These are phyloP conservation scores for Candida nitratophila DNA, from an alignment of 805 yeast species.

Conservation along the genomic window DNA sequence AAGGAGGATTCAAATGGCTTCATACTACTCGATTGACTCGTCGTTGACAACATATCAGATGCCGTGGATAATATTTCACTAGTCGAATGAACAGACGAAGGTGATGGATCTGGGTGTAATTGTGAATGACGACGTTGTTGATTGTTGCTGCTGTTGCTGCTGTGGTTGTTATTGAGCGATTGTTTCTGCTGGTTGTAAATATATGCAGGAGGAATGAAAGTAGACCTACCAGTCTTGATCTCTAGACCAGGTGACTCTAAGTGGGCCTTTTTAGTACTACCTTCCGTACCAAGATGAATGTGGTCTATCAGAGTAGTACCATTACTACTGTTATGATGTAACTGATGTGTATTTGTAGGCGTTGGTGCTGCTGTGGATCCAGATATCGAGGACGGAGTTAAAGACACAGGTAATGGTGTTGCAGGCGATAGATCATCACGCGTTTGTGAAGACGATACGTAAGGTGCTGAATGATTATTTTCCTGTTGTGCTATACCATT, in stretches of 20 bases:
- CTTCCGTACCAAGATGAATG: no score
- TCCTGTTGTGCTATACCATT: no score
- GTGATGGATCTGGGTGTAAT: neutral
- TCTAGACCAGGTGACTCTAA: neutral
- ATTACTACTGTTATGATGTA: neutral
- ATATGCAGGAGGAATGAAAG: neutral
- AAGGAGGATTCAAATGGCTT: slow-evolving; percentile 23
- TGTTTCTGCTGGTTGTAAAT: neutral
- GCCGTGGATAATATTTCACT: slow-evolving; percentile 1
- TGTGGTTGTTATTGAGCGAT: neutral
- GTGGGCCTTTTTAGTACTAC: neutral
- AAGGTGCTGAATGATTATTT: no score
- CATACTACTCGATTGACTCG: neutral
- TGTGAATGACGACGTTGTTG: neutral
- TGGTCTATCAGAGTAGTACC: no score
- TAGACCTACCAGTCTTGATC: neutral
- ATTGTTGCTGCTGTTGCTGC: neutral
- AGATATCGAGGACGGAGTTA: neutral
- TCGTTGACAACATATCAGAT: neutral
- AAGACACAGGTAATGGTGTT: neutral
- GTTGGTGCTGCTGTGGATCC: neutral
- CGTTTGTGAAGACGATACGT: no score
- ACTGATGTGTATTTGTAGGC: neutral
- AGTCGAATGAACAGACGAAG: neutral
- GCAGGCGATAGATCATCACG: no score